These are phyloP conservation scores for Entoloma clypeatum DNA, from an alignment of 1,284 basidiomycete genomes.

Conservation along the genomic window DNA sequence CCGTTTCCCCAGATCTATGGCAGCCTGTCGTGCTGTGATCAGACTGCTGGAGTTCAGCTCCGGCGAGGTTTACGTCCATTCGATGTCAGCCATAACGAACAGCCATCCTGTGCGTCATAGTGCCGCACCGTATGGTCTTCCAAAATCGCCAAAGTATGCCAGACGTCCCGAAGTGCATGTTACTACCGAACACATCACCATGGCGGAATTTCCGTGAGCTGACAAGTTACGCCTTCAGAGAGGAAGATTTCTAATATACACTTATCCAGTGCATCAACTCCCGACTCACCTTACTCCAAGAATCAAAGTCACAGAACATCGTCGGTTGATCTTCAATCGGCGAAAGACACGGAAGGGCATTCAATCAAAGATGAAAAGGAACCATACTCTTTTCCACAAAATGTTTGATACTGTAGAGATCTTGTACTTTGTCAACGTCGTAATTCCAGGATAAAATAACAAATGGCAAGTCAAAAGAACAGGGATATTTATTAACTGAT, in stretches of 20 bases:
- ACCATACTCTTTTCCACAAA: slow-evolving; percentile 24
- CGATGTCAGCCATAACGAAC: slow-evolving; percentile 37
- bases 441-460: too few relatives aligned
- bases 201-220: slow-evolving; percentile 41
- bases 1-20: slow-evolving; percentile 46
- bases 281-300: slow-evolving; percentile 29
- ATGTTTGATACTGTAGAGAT: slow-evolving; percentile 16
- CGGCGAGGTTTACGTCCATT: slow-evolving; percentile 46
- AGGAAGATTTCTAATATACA: slow-evolving; percentile 3
- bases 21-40: slow-evolving; percentile 64
- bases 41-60: slow-evolving; percentile 52
- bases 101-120: slow-evolving; percentile 28
- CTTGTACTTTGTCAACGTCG: too few relatives aligned
- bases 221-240: too few relatives aligned
- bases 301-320: slow-evolving; percentile 25
- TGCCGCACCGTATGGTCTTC: slow-evolving; percentile 23
- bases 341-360: slow-evolving; percentile 24
- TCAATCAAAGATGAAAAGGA: slow-evolving; percentile 27
- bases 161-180: slow-evolving; percentile 54
- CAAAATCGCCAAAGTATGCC: slow-evolving; percentile 24
- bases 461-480: too few relatives aligned
- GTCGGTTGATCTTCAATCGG: slow-evolving; percentile 27
- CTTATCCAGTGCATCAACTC: slow-evolving; percentile 21
- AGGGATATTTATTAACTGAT: too few relatives aligned
- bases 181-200: slow-evolving; percentile 57